Percentiles rank a stretch among this genome's conserved stretches.
These are phyloP conservation scores for Prunus padus DNA, from an alignment of 306 rosid species.

Conservation along the genomic window DNA sequence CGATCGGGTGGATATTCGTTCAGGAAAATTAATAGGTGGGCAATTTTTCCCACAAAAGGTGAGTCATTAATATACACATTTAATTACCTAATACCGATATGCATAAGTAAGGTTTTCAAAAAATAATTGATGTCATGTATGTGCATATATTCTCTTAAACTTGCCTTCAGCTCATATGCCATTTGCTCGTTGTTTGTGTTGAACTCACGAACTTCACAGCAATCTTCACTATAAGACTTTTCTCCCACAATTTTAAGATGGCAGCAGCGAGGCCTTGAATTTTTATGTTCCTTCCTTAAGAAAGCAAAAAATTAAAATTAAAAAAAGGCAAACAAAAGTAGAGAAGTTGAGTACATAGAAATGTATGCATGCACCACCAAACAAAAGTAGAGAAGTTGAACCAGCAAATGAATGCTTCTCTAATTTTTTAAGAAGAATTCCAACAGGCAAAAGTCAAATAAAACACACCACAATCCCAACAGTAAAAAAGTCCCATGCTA, in stretches of 20 bases:
- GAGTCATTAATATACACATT: not conserved
- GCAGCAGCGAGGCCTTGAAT: constrained; percentile 87
- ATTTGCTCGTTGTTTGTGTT: constrained; percentile 70
- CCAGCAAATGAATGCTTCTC: not conserved
- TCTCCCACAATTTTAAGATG: constrained; percentile 81
- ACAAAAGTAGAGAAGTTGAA: constrained; percentile 1
- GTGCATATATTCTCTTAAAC: constrained; percentile 30
- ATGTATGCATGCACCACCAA: constrained; percentile 13
- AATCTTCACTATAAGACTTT: constrained; percentile 72
- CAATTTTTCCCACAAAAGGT: not conserved
- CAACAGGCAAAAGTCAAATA: not conserved
- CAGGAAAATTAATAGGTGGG: not conserved
- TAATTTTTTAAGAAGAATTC: not conserved
- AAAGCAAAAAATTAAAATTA: constrained; percentile 1
- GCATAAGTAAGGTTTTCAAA: not conserved
- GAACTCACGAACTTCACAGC: constrained; percentile 74
- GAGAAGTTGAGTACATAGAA: constrained; percentile 18
- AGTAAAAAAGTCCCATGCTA: not conserved
- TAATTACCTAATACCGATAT: not conserved
- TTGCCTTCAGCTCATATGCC: constrained; percentile 83
- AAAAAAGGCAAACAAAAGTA: constrained; percentile 16
- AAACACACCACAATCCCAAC: not conserved
- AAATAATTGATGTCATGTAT: constrained; percentile 12
- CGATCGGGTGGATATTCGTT: not conserved
- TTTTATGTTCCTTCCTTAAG: constrained; percentile 73